These are phyloP conservation scores for Gastrodia elata DNA, from an alignment of 106 monocot species.

Conservation along the genomic window DNA sequence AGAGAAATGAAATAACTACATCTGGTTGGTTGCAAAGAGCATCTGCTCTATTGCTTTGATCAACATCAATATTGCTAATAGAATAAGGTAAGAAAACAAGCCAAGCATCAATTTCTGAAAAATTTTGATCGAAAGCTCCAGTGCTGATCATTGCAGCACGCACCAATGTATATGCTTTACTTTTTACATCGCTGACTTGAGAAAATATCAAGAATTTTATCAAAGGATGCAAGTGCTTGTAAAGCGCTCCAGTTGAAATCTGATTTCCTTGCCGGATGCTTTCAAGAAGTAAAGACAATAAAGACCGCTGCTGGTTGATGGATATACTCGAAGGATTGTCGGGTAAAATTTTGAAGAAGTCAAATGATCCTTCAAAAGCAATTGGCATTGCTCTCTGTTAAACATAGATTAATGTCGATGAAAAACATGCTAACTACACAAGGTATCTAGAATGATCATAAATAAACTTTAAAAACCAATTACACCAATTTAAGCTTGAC, in stretches of 20 bases:
- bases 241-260: slow-evolving; percentile 27
- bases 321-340: slow-evolving; percentile 51
- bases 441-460: background rate
- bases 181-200: slow-evolving; percentile 23
- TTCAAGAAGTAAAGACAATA: slow-evolving; percentile 72
- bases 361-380: slow-evolving; percentile 71
- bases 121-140: slow-evolving; percentile 84
- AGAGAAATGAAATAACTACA: slow-evolving; percentile 72
- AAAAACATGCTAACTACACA: background rate
- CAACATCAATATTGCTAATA: slow-evolving; percentile 4
- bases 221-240: slow-evolving; percentile 73
- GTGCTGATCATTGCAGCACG: slow-evolving; percentile 75
- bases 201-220: slow-evolving; percentile 46
- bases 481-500: background rate
- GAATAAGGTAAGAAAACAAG: slow-evolving; percentile 60
- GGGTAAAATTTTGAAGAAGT: slow-evolving; percentile 80
- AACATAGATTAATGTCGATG: background rate
- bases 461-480: slow-evolving; percentile 1
- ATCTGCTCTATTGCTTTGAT: slow-evolving; percentile 15
- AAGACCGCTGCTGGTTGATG: slow-evolving; percentile 40
- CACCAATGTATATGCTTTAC: slow-evolving; percentile 57
- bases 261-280: slow-evolving; percentile 28
- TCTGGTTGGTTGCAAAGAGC: slow-evolving; percentile 14
- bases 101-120: slow-evolving; percentile 86
- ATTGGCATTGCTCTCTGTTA: slow-evolving; percentile 63